A percentile compares a stretch with the other conserved stretches of the same genome.
Conservation (phyloP, 108 stramenopile species). For the Seminavis robusta region DNA sequence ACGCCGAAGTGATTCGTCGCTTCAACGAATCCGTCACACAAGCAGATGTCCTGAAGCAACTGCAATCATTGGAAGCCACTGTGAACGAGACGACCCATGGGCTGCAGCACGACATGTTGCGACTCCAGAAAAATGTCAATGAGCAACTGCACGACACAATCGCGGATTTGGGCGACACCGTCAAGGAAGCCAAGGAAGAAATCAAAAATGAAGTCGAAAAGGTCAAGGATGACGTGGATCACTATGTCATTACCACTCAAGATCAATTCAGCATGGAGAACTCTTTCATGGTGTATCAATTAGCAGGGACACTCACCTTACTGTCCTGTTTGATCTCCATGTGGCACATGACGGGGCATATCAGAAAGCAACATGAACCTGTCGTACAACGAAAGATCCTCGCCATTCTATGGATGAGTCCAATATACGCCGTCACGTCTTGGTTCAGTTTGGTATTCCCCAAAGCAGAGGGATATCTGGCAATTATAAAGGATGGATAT, state of each 20-base stretch:
- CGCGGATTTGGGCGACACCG: conserved; percentile 30
- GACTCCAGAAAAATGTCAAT: conserved; percentile 19
- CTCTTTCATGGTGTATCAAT: conserved; percentile 88
- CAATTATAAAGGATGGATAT: conserved; percentile 87
- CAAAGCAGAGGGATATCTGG: conserved; percentile 69
- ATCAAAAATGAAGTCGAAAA: conserved; percentile 46
- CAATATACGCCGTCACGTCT: conserved; percentile 72
- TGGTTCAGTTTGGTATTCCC: conserved; percentile 87
- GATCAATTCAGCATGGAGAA: conserved; percentile 92
- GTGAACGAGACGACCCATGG: conserved; percentile 28
- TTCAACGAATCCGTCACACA: conserved; percentile 81
- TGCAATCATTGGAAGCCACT: conserved; percentile 33
- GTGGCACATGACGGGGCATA: conserved; percentile 92
- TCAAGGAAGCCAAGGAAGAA: conserved; percentile 40
- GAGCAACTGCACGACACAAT: conserved; percentile 37
- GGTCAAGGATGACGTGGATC: conserved; percentile 64
- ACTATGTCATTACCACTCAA: conserved; percentile 72
- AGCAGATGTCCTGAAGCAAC: conserved; percentile 57
- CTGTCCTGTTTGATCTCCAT: conserved; percentile 83
- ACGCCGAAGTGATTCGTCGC: conserved; percentile 56
- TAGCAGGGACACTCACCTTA: conserved; percentile 90
- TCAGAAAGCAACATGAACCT: conserved; percentile 79
- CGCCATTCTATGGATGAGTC: conserved; percentile 92
- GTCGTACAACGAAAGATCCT: conserved; percentile 84
- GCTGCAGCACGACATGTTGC: conserved; percentile 15